Conservation (phyloP, 805 yeast species). For the Dipodascus albidus region DNA sequence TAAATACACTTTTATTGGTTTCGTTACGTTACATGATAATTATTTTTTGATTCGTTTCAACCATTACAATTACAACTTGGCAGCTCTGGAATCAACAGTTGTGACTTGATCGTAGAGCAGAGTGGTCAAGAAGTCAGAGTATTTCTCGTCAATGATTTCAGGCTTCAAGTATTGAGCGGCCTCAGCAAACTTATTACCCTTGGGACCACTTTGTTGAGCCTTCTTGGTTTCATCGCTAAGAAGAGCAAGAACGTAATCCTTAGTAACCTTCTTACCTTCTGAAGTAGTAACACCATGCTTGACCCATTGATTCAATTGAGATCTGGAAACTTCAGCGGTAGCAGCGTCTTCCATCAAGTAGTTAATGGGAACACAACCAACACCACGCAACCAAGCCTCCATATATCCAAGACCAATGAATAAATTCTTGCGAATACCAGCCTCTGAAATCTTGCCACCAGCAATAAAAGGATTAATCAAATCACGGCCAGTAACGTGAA, state of each 20-base stretch:
- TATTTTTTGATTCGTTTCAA: not conserved
- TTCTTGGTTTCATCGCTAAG: slow-evolving; percentile 46
- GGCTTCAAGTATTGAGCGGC: slow-evolving; percentile 51
- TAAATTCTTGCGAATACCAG: slow-evolving; percentile 52
- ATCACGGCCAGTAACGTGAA: slow-evolving; percentile 43
- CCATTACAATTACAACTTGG: slow-evolving; percentile 20
- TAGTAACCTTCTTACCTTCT: slow-evolving; percentile 42
- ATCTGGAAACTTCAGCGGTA: slow-evolving; percentile 66
- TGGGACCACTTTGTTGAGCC: slow-evolving; percentile 36
- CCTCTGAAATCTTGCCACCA: slow-evolving; percentile 49
- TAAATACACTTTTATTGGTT: not conserved
- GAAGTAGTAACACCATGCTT: slow-evolving; percentile 47
- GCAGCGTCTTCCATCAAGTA: slow-evolving; percentile 73
- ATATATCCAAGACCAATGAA: slow-evolving; percentile 56
- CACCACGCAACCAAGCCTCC: slow-evolving; percentile 64
- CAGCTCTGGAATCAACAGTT: slow-evolving; percentile 13
- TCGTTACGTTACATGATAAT: not conserved
- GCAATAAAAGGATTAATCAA: slow-evolving; percentile 50
- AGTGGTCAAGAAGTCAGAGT: slow-evolving; percentile 56
- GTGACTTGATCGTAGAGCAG: slow-evolving; percentile 48
- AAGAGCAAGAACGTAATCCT: slow-evolving; percentile 37
- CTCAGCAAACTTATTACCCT: slow-evolving; percentile 37
- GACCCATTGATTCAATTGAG: slow-evolving; percentile 68
- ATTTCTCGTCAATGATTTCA: slow-evolving; percentile 52
- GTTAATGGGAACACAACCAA: slow-evolving; percentile 67